A percentile compares a stretch with the other conserved stretches of the same genome.
Conservation (phyloP, 2,329 filamentous ascomycete genomes). For the Arthrobotrys entomopaga region DNA sequence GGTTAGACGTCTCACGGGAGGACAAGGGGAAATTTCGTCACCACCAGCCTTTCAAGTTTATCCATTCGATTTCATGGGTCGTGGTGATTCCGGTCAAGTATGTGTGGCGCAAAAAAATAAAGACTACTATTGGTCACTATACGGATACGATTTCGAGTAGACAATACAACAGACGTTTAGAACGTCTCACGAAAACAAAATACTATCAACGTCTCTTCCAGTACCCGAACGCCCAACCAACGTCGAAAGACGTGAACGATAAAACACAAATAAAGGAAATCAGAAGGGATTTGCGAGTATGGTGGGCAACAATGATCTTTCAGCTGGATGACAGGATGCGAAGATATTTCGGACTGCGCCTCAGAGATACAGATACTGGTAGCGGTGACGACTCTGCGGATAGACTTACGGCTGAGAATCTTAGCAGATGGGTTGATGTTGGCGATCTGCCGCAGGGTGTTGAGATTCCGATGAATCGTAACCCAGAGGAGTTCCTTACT, state of each 20-base stretch:
- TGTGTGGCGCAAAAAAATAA: neutral
- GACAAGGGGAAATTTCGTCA: constrained; percentile 23
- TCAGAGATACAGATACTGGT: too few species aligned
- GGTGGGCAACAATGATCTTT: neutral
- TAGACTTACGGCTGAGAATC: neutral
- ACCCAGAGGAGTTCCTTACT: constrained; percentile 7
- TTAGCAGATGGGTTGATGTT: neutral
- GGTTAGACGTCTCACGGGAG: constrained; percentile 28
- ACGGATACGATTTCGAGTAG: neutral
- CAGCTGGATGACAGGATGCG: too few species aligned
- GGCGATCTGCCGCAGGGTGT: neutral
- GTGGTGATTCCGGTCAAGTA: neutral
- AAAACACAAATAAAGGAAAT: neutral
- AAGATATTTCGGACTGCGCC: too few species aligned
- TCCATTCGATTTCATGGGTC: constrained; percentile 2
- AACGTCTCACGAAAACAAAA: neutral
- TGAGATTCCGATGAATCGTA: neutral
- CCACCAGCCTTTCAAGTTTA: constrained; percentile 21
- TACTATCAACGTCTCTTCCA: constrained; percentile 1
- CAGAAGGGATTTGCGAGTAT: neutral
- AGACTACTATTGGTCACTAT: neutral
- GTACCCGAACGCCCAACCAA: neutral
- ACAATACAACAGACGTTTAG: neutral
- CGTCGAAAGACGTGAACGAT: neutral
- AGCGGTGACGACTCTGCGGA: too few species aligned